A percentile compares a stretch with the other conserved stretches of the same genome.
Conservation (phyloP, 2,329 filamentous ascomycete species). For the Nannizzia gypsea region DNA sequence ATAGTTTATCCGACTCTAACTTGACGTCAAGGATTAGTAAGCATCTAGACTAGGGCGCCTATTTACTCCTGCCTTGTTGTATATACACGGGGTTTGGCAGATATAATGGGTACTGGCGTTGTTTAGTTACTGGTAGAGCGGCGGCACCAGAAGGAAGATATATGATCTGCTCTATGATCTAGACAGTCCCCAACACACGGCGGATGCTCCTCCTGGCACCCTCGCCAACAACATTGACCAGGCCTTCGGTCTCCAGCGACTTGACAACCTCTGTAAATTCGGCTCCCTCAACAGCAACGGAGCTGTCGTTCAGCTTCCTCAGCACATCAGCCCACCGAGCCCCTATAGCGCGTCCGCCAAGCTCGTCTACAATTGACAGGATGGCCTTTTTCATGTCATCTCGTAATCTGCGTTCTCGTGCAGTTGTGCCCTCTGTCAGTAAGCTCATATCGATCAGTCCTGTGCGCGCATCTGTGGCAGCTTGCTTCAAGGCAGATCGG, state of each 20-base stretch:
- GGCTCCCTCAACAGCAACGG: constrained; percentile 56
- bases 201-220: constrained; percentile 72
- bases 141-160: not conserved
- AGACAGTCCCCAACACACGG: constrained; percentile 48
- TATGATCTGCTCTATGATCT: not conserved
- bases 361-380: constrained; percentile 64
- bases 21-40: not conserved
- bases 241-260: constrained; percentile 71
- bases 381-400: constrained; percentile 76
- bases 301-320: constrained; percentile 58
- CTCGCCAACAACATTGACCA: constrained; percentile 69
- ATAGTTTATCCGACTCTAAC: not conserved
- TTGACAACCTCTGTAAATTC: constrained; percentile 79
- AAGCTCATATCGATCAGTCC: constrained; percentile 95
- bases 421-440: constrained; percentile 84
- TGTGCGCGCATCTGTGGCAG: constrained; percentile 82
- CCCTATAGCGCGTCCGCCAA: constrained; percentile 52
- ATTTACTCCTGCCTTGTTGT: too few relatives aligned
- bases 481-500: constrained; percentile 86
- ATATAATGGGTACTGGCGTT: too few relatives aligned
- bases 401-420: constrained; percentile 70
- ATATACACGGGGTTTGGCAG: too few relatives aligned
- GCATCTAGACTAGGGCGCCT: not conserved
- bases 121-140: too few relatives aligned
- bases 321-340: constrained; percentile 71